Conservation (phyloP, 1,139 yeast genomes). For the Zygosaccharomyces sapae region DNA sequence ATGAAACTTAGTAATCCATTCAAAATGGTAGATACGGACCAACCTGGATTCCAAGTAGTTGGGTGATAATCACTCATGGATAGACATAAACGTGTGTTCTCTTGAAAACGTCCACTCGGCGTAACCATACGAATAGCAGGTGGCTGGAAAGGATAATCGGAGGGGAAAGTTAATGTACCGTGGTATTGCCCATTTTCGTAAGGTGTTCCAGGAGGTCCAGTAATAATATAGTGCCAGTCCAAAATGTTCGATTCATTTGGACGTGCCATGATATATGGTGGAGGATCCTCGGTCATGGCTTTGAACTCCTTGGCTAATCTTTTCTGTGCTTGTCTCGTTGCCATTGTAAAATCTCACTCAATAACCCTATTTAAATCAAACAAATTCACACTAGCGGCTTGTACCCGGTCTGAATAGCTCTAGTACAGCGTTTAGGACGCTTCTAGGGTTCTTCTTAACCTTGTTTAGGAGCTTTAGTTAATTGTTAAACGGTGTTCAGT, state of each 20-base stretch:
- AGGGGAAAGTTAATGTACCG: conserved; percentile 78
- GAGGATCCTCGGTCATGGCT: conserved; percentile 66
- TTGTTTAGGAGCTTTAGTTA: background rate
- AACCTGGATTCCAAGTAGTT: conserved; percentile 91
- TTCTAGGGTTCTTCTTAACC: background rate
- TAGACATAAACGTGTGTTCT: conserved; percentile 75
- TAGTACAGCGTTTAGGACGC: background rate
- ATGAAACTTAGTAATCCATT: conserved; percentile 83
- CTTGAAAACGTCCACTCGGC: conserved; percentile 75
- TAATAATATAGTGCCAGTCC: conserved; percentile 47
- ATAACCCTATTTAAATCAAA: background rate
- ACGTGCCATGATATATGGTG: conserved; percentile 76
- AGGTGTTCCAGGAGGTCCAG: conserved; percentile 85
- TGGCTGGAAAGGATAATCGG: conserved; percentile 88
- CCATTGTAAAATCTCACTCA: conserved; percentile 38
- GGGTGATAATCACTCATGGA: conserved; percentile 93
- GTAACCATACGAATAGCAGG: conserved; percentile 88
- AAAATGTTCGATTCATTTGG: conserved; percentile 77
- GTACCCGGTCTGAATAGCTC: background rate
- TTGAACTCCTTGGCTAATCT: conserved; percentile 75
- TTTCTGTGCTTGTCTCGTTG: conserved; percentile 47
- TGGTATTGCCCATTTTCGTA: conserved; percentile 86
- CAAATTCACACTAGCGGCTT: background rate
- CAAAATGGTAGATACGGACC: conserved; percentile 85
- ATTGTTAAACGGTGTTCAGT: background rate